Conservation (phyloP, 2,329 filamentous ascomycete species). For the Stenocarpella maydis region DNA sequence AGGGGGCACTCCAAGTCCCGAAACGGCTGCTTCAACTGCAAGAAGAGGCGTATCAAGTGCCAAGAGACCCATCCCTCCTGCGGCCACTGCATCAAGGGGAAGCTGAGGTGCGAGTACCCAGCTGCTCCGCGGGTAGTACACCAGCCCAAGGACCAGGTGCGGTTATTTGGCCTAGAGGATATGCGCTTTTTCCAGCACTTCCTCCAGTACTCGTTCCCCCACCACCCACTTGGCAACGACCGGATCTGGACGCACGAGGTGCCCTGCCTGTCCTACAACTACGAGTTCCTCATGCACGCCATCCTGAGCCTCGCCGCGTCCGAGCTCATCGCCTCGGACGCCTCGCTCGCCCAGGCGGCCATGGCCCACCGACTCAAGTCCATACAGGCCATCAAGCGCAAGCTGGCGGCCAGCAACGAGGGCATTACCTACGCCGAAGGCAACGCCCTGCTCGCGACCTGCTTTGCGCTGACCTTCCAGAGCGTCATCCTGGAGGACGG, state of each 20-base stretch:
- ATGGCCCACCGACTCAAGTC: constrained; percentile 72
- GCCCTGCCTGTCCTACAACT: constrained; percentile 71
- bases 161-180: constrained; percentile 67
- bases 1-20: constrained; percentile 73
- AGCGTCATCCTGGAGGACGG: constrained; percentile 66
- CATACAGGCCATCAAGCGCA: constrained; percentile 67
- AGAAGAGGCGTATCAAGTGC: constrained; percentile 73
- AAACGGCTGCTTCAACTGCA: constrained; percentile 73
- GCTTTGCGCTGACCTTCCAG: constrained; percentile 67
- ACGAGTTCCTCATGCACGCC: constrained; percentile 75
- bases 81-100: constrained; percentile 69
- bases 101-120: constrained; percentile 70
- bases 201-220: constrained; percentile 66
- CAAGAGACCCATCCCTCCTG: constrained; percentile 72
- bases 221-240: constrained; percentile 71
- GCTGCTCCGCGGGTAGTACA: constrained; percentile 57
- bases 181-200: constrained; percentile 77
- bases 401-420: constrained; percentile 48
- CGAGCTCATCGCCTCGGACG: constrained; percentile 62
- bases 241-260: constrained; percentile 73
- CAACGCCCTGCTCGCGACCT: constrained; percentile 67
- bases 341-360: constrained; percentile 62
- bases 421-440: constrained; percentile 54
- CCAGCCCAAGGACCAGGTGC: constrained; percentile 66
- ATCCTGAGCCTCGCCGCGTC: constrained; percentile 74